phyloP scores from a whole-genome alignment of 2,329 filamentous ascomycete species.

The Cladosporium halotolerans region DNA sequence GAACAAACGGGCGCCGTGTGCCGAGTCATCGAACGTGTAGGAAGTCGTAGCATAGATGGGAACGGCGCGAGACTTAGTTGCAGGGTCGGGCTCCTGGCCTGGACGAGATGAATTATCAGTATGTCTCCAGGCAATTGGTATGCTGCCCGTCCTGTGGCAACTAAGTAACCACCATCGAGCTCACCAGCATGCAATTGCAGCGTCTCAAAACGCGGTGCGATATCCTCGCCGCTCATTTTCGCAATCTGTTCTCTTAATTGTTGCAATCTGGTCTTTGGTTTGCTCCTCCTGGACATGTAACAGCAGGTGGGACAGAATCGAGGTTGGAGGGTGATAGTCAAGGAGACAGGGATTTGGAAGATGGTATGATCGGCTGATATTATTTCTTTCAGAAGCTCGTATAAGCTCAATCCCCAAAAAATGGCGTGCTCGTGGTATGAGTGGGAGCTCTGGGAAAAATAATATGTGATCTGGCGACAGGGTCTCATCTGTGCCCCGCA shows the following conservation, averaged over 20 bases:
- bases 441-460: no score
- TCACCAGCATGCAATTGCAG: conserved; percentile 46
- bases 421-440: no score
- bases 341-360: no score
- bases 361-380: no score
- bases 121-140: not conserved
- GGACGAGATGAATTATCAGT: conserved; percentile 10
- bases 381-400: no score
- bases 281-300: conserved; percentile 16
- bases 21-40: conserved; percentile 90
- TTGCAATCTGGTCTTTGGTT: conserved; percentile 18
- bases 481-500: no score
- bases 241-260: conserved; percentile 23
- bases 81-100: conserved; percentile 72
- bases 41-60: conserved; percentile 95
- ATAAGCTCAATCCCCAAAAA: no score
- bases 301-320: not conserved
- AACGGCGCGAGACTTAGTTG: conserved; percentile 82
- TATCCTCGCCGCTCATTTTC: conserved; percentile 31
- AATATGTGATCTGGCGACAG: no score
- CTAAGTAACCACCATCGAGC: conserved; percentile 42
- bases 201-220: conserved; percentile 44
- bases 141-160: conserved; percentile 2
- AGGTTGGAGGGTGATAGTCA: no score
- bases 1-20: conserved; percentile 89